Conservation (phyloP, 768 basidiomycete species). For the Pleurotus platypus region DNA sequence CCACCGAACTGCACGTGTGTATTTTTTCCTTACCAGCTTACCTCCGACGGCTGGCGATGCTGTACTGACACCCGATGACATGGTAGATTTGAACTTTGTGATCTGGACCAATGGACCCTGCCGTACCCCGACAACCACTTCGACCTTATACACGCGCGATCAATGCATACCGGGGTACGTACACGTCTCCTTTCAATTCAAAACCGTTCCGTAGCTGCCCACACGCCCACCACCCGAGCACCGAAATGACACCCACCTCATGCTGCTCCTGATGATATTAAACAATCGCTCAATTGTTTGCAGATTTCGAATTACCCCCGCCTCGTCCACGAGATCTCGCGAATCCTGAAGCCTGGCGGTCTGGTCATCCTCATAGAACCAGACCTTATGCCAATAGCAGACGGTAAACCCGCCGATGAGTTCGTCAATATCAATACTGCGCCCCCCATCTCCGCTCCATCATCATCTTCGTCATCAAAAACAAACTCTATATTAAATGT, state of each 20-base stretch:
- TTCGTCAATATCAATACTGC: conserved; percentile 15
- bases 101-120: conserved; percentile 55
- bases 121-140: conserved; percentile 64
- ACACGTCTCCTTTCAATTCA: conserved; percentile 11
- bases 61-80: not conserved
- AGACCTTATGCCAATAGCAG: conserved; percentile 47
- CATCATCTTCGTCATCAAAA: not conserved
- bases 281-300: not conserved
- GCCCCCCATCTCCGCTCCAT: not conserved
- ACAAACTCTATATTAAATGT: too few species aligned
- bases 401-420: conserved; percentile 37
- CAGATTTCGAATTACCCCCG: conserved; percentile 63
- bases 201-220: too few species aligned
- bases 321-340: conserved; percentile 57
- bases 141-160: conserved; percentile 69
- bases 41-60: too few species aligned
- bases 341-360: conserved; percentile 69
- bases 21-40: conserved; percentile 2
- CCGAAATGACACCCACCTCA: too few species aligned
- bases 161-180: conserved; percentile 63
- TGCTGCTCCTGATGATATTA: too few species aligned
- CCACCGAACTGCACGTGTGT: conserved; percentile 74
- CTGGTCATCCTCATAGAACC: conserved; percentile 65
- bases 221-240: too few species aligned
- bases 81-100: conserved; percentile 66